Evolutionary conservation across 2,329 filamentous ascomycete species (phyloP), one percentile per base, ranked within the genome.

Genomic region (Bertia moriformis): DNA sequence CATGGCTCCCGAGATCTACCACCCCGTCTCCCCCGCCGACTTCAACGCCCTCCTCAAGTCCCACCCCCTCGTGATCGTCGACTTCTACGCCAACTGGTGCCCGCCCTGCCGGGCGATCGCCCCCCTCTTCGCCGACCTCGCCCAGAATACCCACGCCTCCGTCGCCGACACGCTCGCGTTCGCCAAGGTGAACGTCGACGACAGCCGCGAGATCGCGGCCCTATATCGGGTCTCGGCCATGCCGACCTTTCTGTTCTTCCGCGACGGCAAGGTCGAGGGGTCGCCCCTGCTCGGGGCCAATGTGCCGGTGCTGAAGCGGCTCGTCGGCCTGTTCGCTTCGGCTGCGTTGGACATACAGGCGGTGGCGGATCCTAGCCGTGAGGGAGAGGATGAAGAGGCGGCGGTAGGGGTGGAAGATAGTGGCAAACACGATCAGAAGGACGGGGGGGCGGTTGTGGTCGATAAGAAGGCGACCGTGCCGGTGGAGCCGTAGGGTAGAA

Each of bases 81-180:
- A 77, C 52, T 73, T 75, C 57, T 67, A 61, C 56, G 71, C 72
- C 42, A 59, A 66, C 49, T 77, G 73, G 73, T 77, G 72, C 56
- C 64, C 62, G 29, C 73, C 72, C 19, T 77, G 73, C 68, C 72
- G 71, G 56, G 58, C 60, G 47, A 75, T 77, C 50, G 66, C 69
- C 17, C 72, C 72, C 44, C 48, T 68, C 42, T 76, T 66, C 62
- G 50, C 48, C 42, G 58, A 64, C 49, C 61, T 73, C 39, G 65
- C 71, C 36, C 51, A 51, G 37, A 46, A 54, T 30, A 54, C 60
- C 49, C 36, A 47, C 22, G 45, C 51, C 41, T 44, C 58, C 18
- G 58, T 68, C 38, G n/a, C n/a, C n/a, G n/a, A n/a, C n/a, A n/a
- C n/a, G n/a, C n/a, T n/a, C n/a, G 62, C 63, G 45, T 77, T 77